Evolutionary conservation across 495 filamentous ascomycete genomes (phyloP).

Genomic region (Sordaria brevicollis): DNA sequence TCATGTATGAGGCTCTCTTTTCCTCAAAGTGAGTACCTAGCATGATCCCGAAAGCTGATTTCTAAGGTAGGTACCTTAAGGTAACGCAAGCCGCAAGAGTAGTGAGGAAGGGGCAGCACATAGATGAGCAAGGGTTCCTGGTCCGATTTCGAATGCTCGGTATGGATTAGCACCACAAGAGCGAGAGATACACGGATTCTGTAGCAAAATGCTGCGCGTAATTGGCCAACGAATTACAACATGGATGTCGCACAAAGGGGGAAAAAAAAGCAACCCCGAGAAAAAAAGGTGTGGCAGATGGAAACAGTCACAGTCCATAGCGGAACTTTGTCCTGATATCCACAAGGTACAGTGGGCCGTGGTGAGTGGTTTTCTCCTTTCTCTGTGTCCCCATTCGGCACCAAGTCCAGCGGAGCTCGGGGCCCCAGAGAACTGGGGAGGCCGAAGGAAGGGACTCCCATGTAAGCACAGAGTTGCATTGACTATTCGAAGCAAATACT

Average conservation of each 20-base stretch:
- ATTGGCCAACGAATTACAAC: not conserved
- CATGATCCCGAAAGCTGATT: not conserved
- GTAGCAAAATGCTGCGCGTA: not conserved
- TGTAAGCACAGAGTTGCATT: not conserved
- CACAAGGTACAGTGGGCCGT: not conserved
- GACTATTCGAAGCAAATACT: not conserved
- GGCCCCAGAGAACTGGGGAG: not conserved
- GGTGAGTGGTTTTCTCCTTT: not conserved
- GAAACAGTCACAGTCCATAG: not conserved
- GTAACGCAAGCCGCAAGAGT: not conserved
- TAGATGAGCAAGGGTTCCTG: not conserved
- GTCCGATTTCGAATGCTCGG: not conserved
- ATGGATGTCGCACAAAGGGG: not conserved
- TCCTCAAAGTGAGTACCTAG: not conserved
- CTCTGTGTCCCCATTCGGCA: not conserved
- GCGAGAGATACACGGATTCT: not conserved
- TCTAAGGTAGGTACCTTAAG: not conserved
- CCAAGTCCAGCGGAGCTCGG: not conserved
- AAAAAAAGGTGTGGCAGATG: not conserved
- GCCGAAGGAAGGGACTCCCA: not conserved
- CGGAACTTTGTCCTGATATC: not conserved
- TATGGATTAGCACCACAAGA: not conserved
- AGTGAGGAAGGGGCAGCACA: not conserved
- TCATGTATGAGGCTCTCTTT: not conserved
- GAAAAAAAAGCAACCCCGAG: not conserved